A percentile compares a stretch with the other conserved stretches of the same genome.
phyloP scores from a whole-genome alignment of 2,329 filamentous ascomycete species.

The Metarhizium humberi region DNA sequence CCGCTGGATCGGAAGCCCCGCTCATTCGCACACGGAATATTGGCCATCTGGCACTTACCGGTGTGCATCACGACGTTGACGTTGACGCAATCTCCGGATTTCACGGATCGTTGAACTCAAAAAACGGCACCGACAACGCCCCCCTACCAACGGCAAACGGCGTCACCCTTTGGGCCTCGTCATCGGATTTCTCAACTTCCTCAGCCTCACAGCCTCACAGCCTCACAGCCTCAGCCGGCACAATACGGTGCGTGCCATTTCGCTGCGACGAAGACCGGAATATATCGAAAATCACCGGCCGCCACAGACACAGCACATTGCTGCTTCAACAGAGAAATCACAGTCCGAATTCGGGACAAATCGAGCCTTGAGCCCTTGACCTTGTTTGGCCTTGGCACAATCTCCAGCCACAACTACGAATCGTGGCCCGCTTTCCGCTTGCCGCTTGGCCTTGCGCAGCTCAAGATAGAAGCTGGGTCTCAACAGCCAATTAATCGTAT shows the following conservation, averaged over 20 bases:
- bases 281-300: neutral
- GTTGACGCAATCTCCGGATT: neutral
- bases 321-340: neutral
- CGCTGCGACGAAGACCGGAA: neutral
- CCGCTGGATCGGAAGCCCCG: constrained; percentile 10
- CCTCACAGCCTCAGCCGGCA: neutral
- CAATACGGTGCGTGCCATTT: neutral
- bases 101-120: neutral
- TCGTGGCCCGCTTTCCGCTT: neutral
- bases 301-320: neutral
- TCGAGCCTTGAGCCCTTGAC: neutral
- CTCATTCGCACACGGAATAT: neutral
- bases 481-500: neutral
- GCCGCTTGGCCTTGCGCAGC: too few species aligned
- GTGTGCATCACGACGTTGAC: neutral
- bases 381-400: constrained; percentile 1
- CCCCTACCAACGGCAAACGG: neutral
- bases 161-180: neutral
- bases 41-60: neutral
- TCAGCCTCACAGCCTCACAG: too few species aligned
- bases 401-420: constrained; percentile 8
- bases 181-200: neutral
- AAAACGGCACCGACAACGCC: neutral
- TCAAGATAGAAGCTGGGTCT: neutral
- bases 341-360: too few species aligned